A percentile compares a stretch with the other conserved stretches of the same genome.
Evolutionary conservation across 441 rosid species (phyloP).

Genomic region (Erysimum cheiri): DNA sequence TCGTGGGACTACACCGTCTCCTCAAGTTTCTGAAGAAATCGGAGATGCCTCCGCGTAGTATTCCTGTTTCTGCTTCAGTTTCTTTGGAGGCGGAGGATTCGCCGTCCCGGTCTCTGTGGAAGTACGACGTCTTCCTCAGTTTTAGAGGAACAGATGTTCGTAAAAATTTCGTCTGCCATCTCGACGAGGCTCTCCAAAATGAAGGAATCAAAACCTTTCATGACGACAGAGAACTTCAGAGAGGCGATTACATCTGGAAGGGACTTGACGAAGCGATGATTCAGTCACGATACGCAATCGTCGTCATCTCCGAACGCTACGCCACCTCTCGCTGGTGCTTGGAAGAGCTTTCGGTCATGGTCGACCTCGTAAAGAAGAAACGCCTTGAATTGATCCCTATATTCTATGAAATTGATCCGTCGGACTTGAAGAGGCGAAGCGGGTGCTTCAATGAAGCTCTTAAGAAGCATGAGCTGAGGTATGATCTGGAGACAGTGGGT

Average conservation of each 20-base stretch:
- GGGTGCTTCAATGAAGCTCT: constrained; percentile 6
- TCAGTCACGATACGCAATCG: constrained; percentile 38
- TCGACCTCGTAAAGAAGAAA: background rate
- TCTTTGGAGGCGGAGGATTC: background rate
- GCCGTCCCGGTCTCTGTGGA: constrained; percentile 15
- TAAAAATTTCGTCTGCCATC: constrained; percentile 16
- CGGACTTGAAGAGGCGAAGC: constrained; percentile 21
- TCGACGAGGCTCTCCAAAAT: background rate
- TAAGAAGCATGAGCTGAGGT: background rate
- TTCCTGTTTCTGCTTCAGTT: background rate
- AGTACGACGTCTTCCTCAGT: constrained; percentile 31
- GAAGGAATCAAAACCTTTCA: constrained; percentile 22
- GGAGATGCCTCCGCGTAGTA: background rate
- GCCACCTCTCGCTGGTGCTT: constrained; percentile 36
- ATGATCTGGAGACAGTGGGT: constrained; percentile 4
- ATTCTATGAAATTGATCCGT: constrained; percentile 35
- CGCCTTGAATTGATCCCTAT: constrained; percentile 39
- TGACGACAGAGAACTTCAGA: constrained; percentile 9
- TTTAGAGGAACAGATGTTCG: constrained; percentile 33
- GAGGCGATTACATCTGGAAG: constrained; percentile 8
- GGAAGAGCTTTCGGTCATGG: constrained; percentile 37
- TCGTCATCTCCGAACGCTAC: constrained; percentile 37
- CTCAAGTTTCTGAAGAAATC: background rate
- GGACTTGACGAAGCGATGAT: constrained; percentile 32
- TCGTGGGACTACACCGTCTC: constrained; percentile 1